A percentile compares a stretch with the other conserved stretches of the same genome.
phyloP scores from a whole-genome alignment of 345 rosid genomes.

The Euphorbia peplus region DNA sequence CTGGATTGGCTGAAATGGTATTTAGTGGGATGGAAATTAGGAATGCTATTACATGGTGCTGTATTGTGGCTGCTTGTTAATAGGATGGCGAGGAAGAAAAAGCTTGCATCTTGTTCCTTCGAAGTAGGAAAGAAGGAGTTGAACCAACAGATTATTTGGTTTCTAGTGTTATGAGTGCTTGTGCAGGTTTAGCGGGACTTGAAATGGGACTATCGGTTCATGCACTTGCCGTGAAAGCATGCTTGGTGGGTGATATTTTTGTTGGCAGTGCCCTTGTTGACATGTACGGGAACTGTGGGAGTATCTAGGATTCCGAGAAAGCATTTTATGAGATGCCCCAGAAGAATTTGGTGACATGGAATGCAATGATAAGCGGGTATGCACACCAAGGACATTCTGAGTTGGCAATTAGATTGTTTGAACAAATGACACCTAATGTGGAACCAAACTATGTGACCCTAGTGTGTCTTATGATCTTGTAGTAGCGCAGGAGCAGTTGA shows the following conservation, averaged over 20 bases:
- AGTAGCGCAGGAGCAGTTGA: conserved; percentile 71
- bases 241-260: conserved; percentile 53
- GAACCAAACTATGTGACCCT: conserved; percentile 66
- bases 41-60: conserved; percentile 85
- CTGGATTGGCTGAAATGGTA: conserved; percentile 44
- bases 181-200: conserved; percentile 64
- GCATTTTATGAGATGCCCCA: conserved; percentile 60
- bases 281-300: conserved; percentile 93
- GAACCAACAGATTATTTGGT: conserved; percentile 66
- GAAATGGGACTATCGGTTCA: conserved; percentile 70
- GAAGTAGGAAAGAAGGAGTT: conserved; percentile 49
- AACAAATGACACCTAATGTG: conserved; percentile 48
- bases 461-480: conserved; percentile 79
- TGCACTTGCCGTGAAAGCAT: conserved; percentile 65
- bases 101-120: conserved; percentile 46
- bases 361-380: conserved; percentile 70
- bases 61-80: conserved; percentile 57
- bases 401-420: conserved; percentile 52
- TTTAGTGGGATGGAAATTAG: conserved; percentile 47
- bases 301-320: conserved; percentile 50
- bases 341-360: conserved; percentile 68
- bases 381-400: conserved; percentile 71
- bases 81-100: conserved; percentile 74
- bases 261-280: conserved; percentile 79
- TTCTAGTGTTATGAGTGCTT: conserved; percentile 63